Base-by-base conservation (phyloP, 768 basidiomycete genomes). In the Podaxis sp. region DNA sequence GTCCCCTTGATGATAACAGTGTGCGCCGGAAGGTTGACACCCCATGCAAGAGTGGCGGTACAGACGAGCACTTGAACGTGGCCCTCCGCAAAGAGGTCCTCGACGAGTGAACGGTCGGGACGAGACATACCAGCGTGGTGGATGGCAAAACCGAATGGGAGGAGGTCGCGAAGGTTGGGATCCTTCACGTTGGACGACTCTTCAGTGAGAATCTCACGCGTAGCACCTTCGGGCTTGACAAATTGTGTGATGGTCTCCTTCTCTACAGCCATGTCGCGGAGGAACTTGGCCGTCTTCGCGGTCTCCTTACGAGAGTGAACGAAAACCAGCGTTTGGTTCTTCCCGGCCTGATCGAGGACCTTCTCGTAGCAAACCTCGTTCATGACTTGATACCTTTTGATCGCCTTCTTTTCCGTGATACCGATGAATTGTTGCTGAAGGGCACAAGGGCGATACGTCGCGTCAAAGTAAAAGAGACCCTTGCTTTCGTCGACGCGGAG, bases 1-100 rank as follows among this genome's bases (percentile, higher is more conserved):
- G 97, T 98, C n/a, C 97, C 97, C 73, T 98, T 99, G 82, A 99
- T 98, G 78, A 98, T 94, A 76, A 98, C 96, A 7, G 94, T 91
- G 66, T 98, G 97, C 1, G 96, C 96, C 2, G 97, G 97, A 0
- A 98, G 79, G 72, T 99, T 99, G 76, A 99, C 96, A 79, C 96
- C 97, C 97, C 97, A 99, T 0, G 97, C 97, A 40, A 99, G 88
- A 2, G 96, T 98, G 4, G 97, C 97, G 0, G 97, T 99, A 72
- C 94, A 97, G 49, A 97, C 94, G 25, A 99, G 81, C 0, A 98
- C 96, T 71, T 96, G 95, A 33, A 99, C 82, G 24, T 92, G 88
- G 0, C 95, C 93, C 55, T 96, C 93, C 9, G 87, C 87, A 72
- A 99, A 99, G 9, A 98, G 82, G 64, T 96, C 96, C 73, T 99